Conservation (phyloP, 2,329 filamentous ascomycete genomes). For the Colletotrichum godetiae region DNA sequence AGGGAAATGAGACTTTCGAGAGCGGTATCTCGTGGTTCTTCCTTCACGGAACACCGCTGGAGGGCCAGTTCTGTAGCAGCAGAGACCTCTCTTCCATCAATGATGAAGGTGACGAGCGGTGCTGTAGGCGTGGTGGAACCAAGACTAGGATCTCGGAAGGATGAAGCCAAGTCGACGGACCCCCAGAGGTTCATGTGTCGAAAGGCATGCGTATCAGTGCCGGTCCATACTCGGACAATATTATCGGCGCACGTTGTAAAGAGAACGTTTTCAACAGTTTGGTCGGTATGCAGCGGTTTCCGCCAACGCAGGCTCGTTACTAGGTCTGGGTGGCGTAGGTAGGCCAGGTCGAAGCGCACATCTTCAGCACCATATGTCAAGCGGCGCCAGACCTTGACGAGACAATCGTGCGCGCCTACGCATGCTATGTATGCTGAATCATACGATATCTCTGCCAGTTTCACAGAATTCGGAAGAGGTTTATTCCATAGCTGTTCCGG, state of each 20-base stretch:
- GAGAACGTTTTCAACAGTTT: constrained; percentile 85
- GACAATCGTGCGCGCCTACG: constrained; percentile 78
- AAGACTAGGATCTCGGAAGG: constrained; percentile 64
- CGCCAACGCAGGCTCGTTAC: constrained; percentile 92
- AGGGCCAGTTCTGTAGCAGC: constrained; percentile 82
- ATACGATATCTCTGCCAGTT: constrained; percentile 83
- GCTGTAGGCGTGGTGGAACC: constrained; percentile 18
- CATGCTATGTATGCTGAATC: constrained; percentile 90
- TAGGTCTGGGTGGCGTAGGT: constrained; percentile 83
- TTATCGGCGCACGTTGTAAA: constrained; percentile 91
- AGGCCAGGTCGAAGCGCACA: constrained; percentile 89
- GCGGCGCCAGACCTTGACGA: constrained; percentile 94
- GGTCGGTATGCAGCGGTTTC: constrained; percentile 79
- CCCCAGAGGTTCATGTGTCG: constrained; percentile 84
- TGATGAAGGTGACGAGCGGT: constrained; percentile 70
- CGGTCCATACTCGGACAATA: constrained; percentile 84
- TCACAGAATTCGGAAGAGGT: constrained; percentile 76
- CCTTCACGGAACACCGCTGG: constrained; percentile 51
- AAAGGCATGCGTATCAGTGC: constrained; percentile 76
- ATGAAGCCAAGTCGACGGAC: constrained; percentile 78
- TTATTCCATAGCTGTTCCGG: constrained; percentile 78
- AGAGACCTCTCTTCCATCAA: constrained; percentile 84
- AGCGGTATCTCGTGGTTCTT: constrained; percentile 64
- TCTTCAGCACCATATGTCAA: constrained; percentile 86
- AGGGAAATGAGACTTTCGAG: constrained; percentile 88